Percentiles rank a stretch among this genome's conserved stretches.
Conservation (phyloP, 179 eudicot species). For the Corrigiola litoralis region DNA sequence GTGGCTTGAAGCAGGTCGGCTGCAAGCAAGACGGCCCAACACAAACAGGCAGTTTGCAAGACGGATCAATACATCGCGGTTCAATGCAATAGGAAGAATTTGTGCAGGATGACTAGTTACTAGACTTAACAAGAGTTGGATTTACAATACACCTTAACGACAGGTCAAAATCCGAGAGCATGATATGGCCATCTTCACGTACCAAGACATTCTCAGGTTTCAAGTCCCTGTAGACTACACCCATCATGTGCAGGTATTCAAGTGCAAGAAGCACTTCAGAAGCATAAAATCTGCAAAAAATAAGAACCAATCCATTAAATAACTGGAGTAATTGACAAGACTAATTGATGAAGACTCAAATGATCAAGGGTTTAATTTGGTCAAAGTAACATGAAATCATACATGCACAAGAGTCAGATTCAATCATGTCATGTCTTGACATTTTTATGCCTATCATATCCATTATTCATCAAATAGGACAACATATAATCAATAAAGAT, state of each 20-base stretch:
- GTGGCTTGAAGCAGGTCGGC: too few relatives aligned
- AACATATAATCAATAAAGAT: too few relatives aligned
- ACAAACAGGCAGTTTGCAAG: slow-evolving; percentile 59
- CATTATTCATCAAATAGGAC: too few relatives aligned
- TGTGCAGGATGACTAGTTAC: slow-evolving; percentile 40
- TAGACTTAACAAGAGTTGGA: slow-evolving; percentile 58
- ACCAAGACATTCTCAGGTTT: slow-evolving; percentile 89
- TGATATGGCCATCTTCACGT: slow-evolving; percentile 89
- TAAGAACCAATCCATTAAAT: too few relatives aligned
- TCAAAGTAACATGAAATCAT: too few relatives aligned
- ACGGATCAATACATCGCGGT: slow-evolving; percentile 72
- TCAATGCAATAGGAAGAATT: slow-evolving; percentile 72
- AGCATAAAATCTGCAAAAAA: slow-evolving; percentile 63
- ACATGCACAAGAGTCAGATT: too few relatives aligned
- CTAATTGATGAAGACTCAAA: too few relatives aligned
- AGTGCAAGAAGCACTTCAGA: slow-evolving; percentile 83
- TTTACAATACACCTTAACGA: slow-evolving; percentile 69
- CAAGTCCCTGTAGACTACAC: slow-evolving; percentile 78
- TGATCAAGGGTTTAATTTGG: too few relatives aligned
- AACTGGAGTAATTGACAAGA: too few relatives aligned
- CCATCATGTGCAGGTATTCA: slow-evolving; percentile 91
- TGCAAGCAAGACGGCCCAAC: slow-evolving; percentile 80
- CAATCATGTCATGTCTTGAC: too few relatives aligned
- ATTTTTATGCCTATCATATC: too few relatives aligned
- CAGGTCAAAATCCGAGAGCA: slow-evolving; percentile 88